Evolutionary conservation across 306 rosid genomes (phyloP).

Genomic region (Rosa multiflora): DNA sequence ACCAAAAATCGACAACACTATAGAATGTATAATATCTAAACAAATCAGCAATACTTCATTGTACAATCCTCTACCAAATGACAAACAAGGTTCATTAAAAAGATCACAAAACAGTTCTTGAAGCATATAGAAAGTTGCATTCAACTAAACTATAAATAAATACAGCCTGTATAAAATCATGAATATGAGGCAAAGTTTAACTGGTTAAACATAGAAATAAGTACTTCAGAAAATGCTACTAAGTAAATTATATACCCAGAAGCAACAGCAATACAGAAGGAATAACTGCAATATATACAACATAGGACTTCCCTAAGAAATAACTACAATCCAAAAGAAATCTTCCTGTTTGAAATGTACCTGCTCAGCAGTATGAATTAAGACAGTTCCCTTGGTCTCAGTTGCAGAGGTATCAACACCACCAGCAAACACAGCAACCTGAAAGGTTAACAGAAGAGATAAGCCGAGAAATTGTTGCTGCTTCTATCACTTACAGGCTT

Average conservation of each 20-base stretch:
- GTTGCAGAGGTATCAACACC: slow-evolving; percentile 97
- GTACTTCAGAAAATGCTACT: slow-evolving; percentile 9
- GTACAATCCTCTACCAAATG: neutral
- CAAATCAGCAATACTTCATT: neutral
- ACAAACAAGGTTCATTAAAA: neutral
- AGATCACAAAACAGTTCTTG: neutral
- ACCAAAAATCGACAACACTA: neutral
- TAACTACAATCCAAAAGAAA: neutral
- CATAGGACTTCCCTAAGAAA: neutral
- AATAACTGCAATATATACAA: neutral
- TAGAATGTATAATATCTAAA: neutral
- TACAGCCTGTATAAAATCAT: neutral
- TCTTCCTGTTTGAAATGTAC: slow-evolving; percentile 26
- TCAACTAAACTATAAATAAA: neutral
- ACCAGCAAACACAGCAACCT: slow-evolving; percentile 89
- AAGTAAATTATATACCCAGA: neutral
- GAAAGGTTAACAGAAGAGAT: slow-evolving; percentile 25
- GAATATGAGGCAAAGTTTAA: neutral
- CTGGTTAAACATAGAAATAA: neutral
- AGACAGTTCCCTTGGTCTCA: slow-evolving; percentile 90
- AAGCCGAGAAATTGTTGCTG: neutral
- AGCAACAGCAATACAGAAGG: neutral
- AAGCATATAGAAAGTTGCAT: neutral
- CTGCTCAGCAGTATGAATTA: slow-evolving; percentile 90
- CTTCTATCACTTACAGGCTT: neutral